Evolutionary conservation across 352 stramenopile species (phyloP).

Genomic region (Phytophthora pini): DNA sequence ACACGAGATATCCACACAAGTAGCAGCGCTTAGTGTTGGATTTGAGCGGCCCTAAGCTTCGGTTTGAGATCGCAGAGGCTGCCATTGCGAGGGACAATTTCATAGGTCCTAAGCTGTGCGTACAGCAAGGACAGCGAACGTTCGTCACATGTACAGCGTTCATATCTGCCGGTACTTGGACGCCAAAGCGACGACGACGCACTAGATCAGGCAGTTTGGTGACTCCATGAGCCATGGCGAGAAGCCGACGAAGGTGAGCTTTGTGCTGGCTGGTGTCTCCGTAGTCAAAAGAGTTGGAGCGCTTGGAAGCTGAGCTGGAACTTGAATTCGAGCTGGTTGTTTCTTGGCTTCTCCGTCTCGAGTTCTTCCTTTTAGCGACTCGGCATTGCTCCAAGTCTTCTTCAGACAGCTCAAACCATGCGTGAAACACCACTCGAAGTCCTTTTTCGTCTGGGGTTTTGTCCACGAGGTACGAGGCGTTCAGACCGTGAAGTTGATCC

Average conservation of each 20-base stretch:
- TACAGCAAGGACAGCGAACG: slow-evolving; percentile 61
- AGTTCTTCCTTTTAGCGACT: slow-evolving; percentile 7
- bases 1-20: slow-evolving; percentile 46
- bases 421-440: slow-evolving; percentile 34
- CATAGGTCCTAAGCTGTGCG: slow-evolving; percentile 38
- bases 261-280: slow-evolving; percentile 13
- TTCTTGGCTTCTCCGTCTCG: slow-evolving; percentile 17
- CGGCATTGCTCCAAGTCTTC: slow-evolving; percentile 7
- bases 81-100: slow-evolving; percentile 22
- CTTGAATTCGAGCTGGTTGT: slow-evolving; percentile 1
- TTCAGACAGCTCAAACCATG: slow-evolving; percentile 19
- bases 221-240: slow-evolving; percentile 41
- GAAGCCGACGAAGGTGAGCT: slow-evolving; percentile 24
- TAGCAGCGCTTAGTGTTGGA: slow-evolving; percentile 41
- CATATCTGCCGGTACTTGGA: slow-evolving; percentile 54
- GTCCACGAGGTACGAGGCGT: slow-evolving; percentile 29
- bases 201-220: slow-evolving; percentile 49
- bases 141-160: slow-evolving; percentile 44
- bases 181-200: slow-evolving; percentile 56
- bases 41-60: slow-evolving; percentile 15
- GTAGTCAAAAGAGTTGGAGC: slow-evolving; percentile 9
- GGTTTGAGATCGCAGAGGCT: slow-evolving; percentile 7
- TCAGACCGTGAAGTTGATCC: slow-evolving; percentile 31
- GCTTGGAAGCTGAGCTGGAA: slow-evolving; percentile 3
- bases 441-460: slow-evolving; percentile 11